phyloP scores from a whole-genome alignment of 192 early-diverging fungal genomes.

The Coemansia sp. region DNA sequence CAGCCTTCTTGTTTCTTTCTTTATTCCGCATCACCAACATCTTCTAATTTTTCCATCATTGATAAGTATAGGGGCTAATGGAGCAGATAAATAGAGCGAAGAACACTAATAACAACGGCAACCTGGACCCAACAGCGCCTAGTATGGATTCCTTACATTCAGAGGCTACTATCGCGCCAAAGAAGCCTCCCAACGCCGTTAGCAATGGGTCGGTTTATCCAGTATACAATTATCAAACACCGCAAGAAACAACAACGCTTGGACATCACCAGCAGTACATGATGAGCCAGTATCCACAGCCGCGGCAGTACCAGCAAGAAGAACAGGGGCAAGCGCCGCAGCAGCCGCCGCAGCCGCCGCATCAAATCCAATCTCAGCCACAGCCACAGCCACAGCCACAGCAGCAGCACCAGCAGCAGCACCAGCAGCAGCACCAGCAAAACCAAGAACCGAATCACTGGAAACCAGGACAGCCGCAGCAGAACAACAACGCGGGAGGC shows the following conservation, averaged over 20 bases:
- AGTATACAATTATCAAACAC: background rate
- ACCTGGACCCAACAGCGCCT: background rate
- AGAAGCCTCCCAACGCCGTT: background rate
- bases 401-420: conserved; percentile 7
- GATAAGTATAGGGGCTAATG: background rate
- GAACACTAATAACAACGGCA: background rate
- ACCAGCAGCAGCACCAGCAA: conserved; percentile 10
- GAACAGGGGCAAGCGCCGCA: background rate
- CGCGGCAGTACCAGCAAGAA: background rate
- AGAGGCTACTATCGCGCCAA: background rate
- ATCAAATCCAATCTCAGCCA: background rate
- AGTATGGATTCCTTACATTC: background rate
- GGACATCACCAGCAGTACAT: background rate
- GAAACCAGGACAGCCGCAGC: background rate
- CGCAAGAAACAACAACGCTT: background rate
- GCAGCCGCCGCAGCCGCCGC: background rate
- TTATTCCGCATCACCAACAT: background rate
- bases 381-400: background rate
- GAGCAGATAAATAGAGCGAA: background rate
- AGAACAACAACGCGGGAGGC: background rate
- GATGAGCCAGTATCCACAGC: background rate
- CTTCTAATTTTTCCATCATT: background rate
- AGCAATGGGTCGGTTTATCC: background rate
- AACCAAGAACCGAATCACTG: background rate
- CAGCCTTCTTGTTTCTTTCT: background rate